Percentiles rank a stretch among this genome's conserved stretches.
phyloP scores from a whole-genome alignment of 495 filamentous ascomycete species.

The Pseudomonodictys pantanalensis region DNA sequence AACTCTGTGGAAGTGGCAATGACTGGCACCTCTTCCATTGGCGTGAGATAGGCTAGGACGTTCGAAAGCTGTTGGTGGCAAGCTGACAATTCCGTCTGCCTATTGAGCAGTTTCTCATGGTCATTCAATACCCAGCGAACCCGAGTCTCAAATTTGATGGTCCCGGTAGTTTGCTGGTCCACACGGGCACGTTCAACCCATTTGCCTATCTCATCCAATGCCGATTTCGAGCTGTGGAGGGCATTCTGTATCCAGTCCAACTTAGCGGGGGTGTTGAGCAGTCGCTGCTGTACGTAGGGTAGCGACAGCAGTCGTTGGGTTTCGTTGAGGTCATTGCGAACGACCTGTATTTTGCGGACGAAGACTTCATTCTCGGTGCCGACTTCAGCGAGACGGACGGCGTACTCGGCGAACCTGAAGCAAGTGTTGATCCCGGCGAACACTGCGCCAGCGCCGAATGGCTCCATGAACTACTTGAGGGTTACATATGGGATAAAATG shows the following conservation, averaged over 20 bases:
- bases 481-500: neutral
- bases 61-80: conserved; percentile 23
- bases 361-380: conserved; percentile 25
- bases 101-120: conserved; percentile 21
- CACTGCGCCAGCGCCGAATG: neutral
- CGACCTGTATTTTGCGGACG: conserved; percentile 15
- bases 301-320: conserved; percentile 5
- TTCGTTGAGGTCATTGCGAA: conserved; percentile 19
- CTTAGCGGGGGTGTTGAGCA: conserved; percentile 11
- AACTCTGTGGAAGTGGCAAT: neutral
- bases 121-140: conserved; percentile 22
- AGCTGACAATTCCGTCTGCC: conserved; percentile 11
- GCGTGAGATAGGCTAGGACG: conserved; percentile 14
- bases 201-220: conserved; percentile 20
- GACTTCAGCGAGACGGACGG: conserved; percentile 16
- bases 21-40: conserved; percentile 4
- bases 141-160: conserved; percentile 9
- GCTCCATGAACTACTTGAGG: conserved; percentile 22
- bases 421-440: conserved; percentile 9
- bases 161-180: conserved; percentile 16
- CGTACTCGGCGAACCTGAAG: conserved; percentile 22
- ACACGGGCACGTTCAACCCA: conserved; percentile 17
- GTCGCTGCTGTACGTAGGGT: conserved; percentile 1
- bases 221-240: conserved; percentile 8
- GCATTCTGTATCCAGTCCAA: conserved; percentile 12